phyloP scores from a whole-genome alignment of 1,139 yeast species.

The Pneumocystis canis region DNA sequence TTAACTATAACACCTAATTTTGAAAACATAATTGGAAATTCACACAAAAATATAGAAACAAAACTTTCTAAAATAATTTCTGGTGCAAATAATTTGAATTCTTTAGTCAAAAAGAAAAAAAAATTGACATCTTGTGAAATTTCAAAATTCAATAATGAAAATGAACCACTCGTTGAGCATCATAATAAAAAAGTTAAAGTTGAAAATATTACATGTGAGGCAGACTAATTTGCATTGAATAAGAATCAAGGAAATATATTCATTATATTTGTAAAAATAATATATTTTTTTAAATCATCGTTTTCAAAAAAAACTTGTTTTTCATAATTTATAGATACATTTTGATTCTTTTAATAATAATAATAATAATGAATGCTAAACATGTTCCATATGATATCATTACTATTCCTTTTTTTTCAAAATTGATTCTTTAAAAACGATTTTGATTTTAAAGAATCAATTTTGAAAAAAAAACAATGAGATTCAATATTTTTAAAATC shows the following conservation, averaged over 20 bases:
- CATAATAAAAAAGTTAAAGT: not conserved
- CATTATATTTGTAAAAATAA: not conserved
- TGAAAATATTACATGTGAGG: not conserved
- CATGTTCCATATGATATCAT: no score
- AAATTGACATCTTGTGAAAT: not conserved
- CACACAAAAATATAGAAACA: conserved; percentile 22
- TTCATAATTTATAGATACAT: no score
- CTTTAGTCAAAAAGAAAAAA: conserved; percentile 14
- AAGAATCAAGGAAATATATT: not conserved
- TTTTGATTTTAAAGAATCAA: no score
- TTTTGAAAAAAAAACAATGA: no score
- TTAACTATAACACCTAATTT: conserved; percentile 14
- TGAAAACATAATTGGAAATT: conserved; percentile 19
- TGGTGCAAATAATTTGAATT: conserved; percentile 16
- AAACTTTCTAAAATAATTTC: conserved; percentile 22
- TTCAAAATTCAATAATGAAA: not conserved
- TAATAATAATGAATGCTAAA: no score
- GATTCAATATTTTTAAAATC: no score
- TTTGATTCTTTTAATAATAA: no score
- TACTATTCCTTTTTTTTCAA: no score
- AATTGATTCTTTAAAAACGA: no score
- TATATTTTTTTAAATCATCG: not conserved
- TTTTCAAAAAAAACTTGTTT: no score
- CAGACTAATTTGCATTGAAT: not conserved
- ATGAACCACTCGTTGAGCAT: not conserved